Evolutionary conservation across 1,284 basidiomycete species (phyloP), one percentile per base, ranked within the genome.

Genomic region (Trichosporon ovoides): DNA sequence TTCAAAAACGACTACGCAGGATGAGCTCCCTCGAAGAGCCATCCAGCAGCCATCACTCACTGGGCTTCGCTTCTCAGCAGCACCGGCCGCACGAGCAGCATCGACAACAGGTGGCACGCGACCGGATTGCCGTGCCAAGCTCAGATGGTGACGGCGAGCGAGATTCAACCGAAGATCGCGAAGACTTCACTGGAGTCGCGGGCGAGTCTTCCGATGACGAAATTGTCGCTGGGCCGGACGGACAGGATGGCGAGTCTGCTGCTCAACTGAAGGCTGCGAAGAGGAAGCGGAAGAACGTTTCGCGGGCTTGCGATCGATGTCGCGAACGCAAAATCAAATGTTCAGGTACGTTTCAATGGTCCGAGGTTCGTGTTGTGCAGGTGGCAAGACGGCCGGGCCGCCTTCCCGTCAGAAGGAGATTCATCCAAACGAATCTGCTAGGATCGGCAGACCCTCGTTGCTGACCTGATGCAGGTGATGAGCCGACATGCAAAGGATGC

Each of bases 291-390:
- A 53, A 53, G 38, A 53, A 53, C 12, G 52, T 53, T 10, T 53
- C 52, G 28, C 52, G 38, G 11, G 52, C 52, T 16, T 53, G 52
- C 34, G 52, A 53, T 28, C 36, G 52, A 53, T 53, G 52, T 31
- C 52, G 52, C 19, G 52, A 36, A 28, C 52, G 52, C 37, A 53
- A 53, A 36, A 53, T 53, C 34, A 53, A 53, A 38, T 53, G 52
- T 18, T 53, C 52, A 13, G 52, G 52, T 53, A n/a, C n/a, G 36
- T 53, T n/a, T 38, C 19, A 16, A 24, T 53, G 38, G 20, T 16
- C 31, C 13, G 7, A 12, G 10, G 4, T 37, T 5, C 31, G 24
- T 7, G 4, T n/a, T n/a, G n/a, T n/a, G n/a, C n/a, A n/a, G n/a
- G n/a, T n/a, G n/a, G n/a, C n/a, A n/a, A n/a, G n/a, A n/a, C n/a